Conservation (phyloP, 2,329 filamentous ascomycete genomes). For the Dendrostoma leiphaemia region DNA sequence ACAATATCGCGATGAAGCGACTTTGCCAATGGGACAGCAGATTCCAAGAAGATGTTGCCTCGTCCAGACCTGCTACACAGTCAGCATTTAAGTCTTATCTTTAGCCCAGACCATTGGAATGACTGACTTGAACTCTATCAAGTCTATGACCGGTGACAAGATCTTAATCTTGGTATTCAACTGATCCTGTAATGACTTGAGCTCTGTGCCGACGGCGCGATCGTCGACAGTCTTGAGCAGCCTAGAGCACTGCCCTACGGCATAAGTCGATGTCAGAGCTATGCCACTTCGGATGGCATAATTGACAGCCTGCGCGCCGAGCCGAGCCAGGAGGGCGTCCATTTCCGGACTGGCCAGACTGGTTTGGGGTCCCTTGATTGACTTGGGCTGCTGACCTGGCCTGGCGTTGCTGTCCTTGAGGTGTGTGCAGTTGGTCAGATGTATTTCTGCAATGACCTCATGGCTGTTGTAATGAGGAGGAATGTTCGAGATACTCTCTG, state of each 20-base stretch:
- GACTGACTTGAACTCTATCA: constrained; percentile 81
- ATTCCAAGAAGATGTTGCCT: constrained; percentile 67
- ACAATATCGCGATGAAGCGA: constrained; percentile 82
- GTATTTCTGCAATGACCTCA: neutral
- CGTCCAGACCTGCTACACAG: constrained; percentile 43
- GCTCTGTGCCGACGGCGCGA: constrained; percentile 63
- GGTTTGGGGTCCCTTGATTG: neutral
- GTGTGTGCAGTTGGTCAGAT: neutral
- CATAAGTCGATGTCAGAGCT: constrained; percentile 79
- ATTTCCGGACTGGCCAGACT: constrained; percentile 48
- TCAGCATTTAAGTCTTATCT: constrained; percentile 14
- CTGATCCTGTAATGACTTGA: constrained; percentile 68
- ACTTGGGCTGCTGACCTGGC: neutral
- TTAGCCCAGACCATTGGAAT: neutral
- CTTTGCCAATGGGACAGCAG: constrained; percentile 79
- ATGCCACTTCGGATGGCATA: constrained; percentile 89
- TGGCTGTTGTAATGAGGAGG: neutral
- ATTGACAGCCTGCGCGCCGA: constrained; percentile 75
- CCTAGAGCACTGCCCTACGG: constrained; percentile 77
- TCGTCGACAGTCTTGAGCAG: constrained; percentile 77
- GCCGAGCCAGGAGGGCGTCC: constrained; percentile 61
- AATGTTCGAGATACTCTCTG: neutral
- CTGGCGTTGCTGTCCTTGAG: neutral
- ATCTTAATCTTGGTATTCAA: constrained; percentile 89
- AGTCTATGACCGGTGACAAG: constrained; percentile 84